Evolutionary conservation across 208 protist species (phyloP), one percentile per base, ranked within the genome.

Genomic region (Trypanosoma rangeli): DNA sequence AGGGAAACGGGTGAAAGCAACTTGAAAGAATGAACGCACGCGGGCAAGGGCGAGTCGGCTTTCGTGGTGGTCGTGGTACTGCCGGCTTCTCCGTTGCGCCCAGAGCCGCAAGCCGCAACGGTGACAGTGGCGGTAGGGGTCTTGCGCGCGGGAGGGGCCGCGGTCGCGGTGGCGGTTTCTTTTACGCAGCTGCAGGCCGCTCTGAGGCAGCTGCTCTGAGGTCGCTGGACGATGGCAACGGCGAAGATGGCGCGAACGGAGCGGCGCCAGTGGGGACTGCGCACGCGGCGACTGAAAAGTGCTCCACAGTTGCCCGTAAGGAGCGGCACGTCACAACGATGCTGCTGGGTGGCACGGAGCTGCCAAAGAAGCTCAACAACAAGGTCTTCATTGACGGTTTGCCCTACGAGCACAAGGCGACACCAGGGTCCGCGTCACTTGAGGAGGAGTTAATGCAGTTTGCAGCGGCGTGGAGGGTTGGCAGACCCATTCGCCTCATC

Each of bases 351-450:
- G 92, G 87, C 22, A 90, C 87, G 48, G 88, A 96, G 78, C 55
- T 96, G 15, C 92, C 92, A 0, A 80, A 79, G 61, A 84, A 85
- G 68, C 80, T 96, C 24, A 96, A 96, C 83, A 94, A 81, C 64
- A 93, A 93, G 68, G 84, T 97, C 0, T 97, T 97, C 66, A 86
- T 97, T 54, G 92, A 97, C 56, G 92, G 92, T 28, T 83, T 97
- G 58, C 92, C 92, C 24, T 97, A 92, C 74, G 82, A 84, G 20
- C 81, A 92, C 78, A 64, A 81, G 59, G 37, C 69, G 16, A 78
- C 80, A 64, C 66, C 80, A 22, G 85, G 84, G 13, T 76, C 83
- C 69, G 64, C 85, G 3, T 80, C 76, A 16, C 73, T 96, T 20
- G 87, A 97, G 77, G 92, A 93, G 20, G 89, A 94, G 77, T 59